Conservation (phyloP, 345 rosid species). For the Melaleuca alternifolia region DNA sequence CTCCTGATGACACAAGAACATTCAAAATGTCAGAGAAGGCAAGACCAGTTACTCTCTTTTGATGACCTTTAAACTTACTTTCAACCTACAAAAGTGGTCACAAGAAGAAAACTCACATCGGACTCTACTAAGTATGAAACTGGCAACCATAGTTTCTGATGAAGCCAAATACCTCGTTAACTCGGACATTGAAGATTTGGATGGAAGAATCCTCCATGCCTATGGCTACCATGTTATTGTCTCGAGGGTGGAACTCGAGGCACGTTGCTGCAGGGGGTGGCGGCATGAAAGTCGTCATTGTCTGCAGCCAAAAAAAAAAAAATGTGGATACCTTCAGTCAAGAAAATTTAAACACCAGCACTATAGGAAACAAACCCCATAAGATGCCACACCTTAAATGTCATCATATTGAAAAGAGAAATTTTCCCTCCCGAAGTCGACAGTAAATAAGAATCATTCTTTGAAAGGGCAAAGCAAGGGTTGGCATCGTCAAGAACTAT, state of each 20-base stretch:
- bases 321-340: not conserved
- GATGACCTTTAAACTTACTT: slow-evolving; percentile 63
- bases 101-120: not conserved
- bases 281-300: slow-evolving; percentile 82
- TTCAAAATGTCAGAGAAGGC: slow-evolving; percentile 63
- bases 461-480: slow-evolving; percentile 82
- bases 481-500: slow-evolving; percentile 67
- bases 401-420: slow-evolving; percentile 79
- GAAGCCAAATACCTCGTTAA: slow-evolving; percentile 49
- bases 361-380: not conserved
- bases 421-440: slow-evolving; percentile 87
- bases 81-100: not conserved
- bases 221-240: slow-evolving; percentile 82
- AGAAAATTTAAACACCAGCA: not conserved
- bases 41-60: slow-evolving; percentile 81
- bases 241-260: slow-evolving; percentile 85
- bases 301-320: slow-evolving; percentile 16
- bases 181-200: slow-evolving; percentile 70
- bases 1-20: slow-evolving; percentile 85
- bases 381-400: slow-evolving; percentile 52
- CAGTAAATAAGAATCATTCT: slow-evolving; percentile 88
- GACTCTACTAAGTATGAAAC: not conserved
- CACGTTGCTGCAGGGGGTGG: slow-evolving; percentile 90
- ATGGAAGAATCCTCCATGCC: slow-evolving; percentile 92
- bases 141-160: not conserved